A percentile compares a stretch with the other conserved stretches of the same genome.
Evolutionary conservation across 2,329 filamentous ascomycete genomes (phyloP).

Genomic region (Geosmithia morbida): DNA sequence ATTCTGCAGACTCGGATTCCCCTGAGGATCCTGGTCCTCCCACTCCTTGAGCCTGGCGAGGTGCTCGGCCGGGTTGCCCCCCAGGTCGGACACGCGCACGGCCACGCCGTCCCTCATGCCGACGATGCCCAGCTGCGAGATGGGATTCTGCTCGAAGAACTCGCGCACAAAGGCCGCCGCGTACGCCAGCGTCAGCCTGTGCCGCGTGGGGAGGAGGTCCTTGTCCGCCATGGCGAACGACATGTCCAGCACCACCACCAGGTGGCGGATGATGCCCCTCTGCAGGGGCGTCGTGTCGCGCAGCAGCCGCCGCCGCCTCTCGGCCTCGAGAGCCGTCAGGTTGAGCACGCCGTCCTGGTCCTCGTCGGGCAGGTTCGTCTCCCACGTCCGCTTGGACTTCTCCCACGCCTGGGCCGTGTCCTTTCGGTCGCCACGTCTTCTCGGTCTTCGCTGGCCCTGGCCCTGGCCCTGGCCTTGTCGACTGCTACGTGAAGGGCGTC

Average conservation of each 20-base stretch:
- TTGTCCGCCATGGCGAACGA: conserved; percentile 92
- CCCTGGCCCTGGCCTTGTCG: not conserved
- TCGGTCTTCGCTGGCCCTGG: conserved; percentile 10
- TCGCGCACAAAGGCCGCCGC: conserved; percentile 80
- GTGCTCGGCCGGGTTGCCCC: conserved; percentile 82
- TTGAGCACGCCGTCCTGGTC: conserved; percentile 67
- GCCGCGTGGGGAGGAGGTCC: conserved; percentile 78
- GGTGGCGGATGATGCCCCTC: conserved; percentile 91
- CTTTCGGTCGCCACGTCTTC: conserved; percentile 8
- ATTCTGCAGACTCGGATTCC: conserved; percentile 78
- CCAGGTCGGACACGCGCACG: conserved; percentile 73
- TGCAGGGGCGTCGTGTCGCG: conserved; percentile 93
- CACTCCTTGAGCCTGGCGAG: conserved; percentile 60
- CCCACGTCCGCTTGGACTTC: conserved; percentile 53
- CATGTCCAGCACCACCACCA: conserved; percentile 83
- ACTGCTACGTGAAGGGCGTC: not conserved
- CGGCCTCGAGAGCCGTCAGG: conserved; percentile 66
- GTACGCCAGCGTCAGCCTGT: conserved; percentile 69
- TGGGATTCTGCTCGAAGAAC: conserved; percentile 97
- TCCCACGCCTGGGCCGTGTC: conserved; percentile 46
- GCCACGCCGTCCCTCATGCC: conserved; percentile 90
- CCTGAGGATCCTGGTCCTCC: conserved; percentile 52
- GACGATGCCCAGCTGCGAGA: conserved; percentile 84
- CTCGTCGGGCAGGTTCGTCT: conserved; percentile 53
- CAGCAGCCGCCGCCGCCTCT: conserved; percentile 66